Evolutionary conservation across 176 grass and related monocot species (phyloP).

Genomic region (Aegilops sharonensis): DNA sequence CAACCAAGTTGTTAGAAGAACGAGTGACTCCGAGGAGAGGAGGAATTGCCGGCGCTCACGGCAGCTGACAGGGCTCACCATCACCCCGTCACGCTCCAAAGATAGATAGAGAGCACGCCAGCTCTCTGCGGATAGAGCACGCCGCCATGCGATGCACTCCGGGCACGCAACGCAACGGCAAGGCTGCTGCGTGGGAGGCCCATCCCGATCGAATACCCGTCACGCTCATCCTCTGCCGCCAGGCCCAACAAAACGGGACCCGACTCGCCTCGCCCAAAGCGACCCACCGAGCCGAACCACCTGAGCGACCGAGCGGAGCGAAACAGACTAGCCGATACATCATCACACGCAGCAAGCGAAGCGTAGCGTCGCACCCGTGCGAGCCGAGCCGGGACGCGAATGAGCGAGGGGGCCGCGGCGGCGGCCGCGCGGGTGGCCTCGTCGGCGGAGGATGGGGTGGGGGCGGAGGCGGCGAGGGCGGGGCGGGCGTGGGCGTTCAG

Average conservation of each 20-base stretch:
- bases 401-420: constrained; percentile 43
- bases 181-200: background rate
- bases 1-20: too few relatives aligned
- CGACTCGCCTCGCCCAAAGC: background rate
- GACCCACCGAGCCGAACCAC: background rate
- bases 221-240: background rate
- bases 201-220: background rate
- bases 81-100: background rate
- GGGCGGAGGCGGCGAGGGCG: background rate
- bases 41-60: too few relatives aligned
- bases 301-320: background rate
- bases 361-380: background rate
- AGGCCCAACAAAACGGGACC: constrained; percentile 10
- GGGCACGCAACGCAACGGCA: background rate
- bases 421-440: constrained; percentile 4
- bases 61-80: background rate
- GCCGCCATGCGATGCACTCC: background rate
- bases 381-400: constrained; percentile 24
- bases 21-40: too few relatives aligned
- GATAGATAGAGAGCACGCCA: background rate
- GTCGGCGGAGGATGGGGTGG: constrained; percentile 38
- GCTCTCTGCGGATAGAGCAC: background rate
- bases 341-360: background rate
- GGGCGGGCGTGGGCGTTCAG: constrained; percentile 73
- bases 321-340: background rate